Evolutionary conservation across 116 monocot species (phyloP).

Genomic region (Trichopus zeylanicus): DNA sequence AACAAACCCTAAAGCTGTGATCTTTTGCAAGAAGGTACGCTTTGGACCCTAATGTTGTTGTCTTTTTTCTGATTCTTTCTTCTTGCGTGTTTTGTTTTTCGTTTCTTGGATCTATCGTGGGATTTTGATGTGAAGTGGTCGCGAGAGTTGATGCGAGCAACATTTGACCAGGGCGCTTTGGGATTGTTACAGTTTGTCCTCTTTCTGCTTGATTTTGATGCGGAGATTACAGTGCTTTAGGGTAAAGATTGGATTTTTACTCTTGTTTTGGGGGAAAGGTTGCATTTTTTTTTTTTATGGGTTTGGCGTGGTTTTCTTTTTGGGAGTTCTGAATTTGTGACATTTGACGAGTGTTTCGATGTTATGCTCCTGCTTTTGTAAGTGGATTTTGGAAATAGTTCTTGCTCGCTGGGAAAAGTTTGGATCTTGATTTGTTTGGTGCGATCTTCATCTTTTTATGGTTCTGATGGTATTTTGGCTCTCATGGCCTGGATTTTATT

Average conservation of each 20-base stretch:
- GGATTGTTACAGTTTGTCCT: background rate
- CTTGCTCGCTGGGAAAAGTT: background rate
- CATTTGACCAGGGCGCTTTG: background rate
- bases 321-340: background rate
- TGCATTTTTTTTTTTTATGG: background rate
- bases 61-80: background rate
- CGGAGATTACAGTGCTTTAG: background rate
- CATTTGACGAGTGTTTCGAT: background rate
- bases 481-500: background rate
- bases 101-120: background rate
- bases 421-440: slow-evolving; percentile 4
- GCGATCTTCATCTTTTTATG: background rate
- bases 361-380: background rate
- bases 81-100: background rate
- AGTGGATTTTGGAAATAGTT: background rate
- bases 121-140: background rate
- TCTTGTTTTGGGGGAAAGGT: background rate
- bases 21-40: no score
- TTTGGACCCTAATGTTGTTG: no score
- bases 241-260: background rate
- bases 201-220: background rate
- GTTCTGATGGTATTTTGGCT: background rate
- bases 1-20: no score
- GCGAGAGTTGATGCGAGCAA: background rate
- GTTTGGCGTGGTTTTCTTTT: background rate